Percentiles rank a stretch among this genome's conserved stretches.
phyloP scores from a whole-genome alignment of 2,329 filamentous ascomycete genomes.

The Ilyonectria robusta region DNA sequence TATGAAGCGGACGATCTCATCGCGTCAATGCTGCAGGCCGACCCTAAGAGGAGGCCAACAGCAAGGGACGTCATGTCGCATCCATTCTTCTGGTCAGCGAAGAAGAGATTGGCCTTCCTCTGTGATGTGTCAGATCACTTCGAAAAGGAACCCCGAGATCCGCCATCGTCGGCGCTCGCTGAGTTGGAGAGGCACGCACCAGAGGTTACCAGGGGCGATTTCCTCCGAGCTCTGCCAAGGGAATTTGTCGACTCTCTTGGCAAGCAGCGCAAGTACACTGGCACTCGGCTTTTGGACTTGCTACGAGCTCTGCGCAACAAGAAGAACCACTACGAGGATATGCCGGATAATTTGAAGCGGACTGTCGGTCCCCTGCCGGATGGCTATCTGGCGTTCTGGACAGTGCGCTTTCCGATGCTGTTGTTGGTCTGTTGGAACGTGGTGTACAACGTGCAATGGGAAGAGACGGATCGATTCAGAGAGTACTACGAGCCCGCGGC shows the following conservation, averaged over 20 bases:
- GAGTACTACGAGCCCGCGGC: conserved; percentile 76
- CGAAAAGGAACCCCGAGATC: conserved; percentile 90
- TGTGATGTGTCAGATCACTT: conserved; percentile 98
- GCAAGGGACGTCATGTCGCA: conserved; percentile 88
- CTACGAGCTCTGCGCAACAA: conserved; percentile 94
- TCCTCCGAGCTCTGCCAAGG: conserved; percentile 81
- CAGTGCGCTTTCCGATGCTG: conserved; percentile 81
- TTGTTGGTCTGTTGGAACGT: conserved; percentile 85
- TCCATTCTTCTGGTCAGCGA: conserved; percentile 95
- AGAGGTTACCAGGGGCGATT: conserved; percentile 77
- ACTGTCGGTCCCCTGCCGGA: conserved; percentile 81
- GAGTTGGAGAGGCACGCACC: conserved; percentile 70
- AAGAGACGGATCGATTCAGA: conserved; percentile 75
- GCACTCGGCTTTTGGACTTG: conserved; percentile 85
- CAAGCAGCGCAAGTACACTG: conserved; percentile 96
- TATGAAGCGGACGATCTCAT: conserved; percentile 92
- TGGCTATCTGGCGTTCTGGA: conserved; percentile 90
- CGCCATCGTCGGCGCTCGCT: conserved; percentile 77
- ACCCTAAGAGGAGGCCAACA: conserved; percentile 74
- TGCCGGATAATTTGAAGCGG: conserved; percentile 82
- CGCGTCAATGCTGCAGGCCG: conserved; percentile 77
- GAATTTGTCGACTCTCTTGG: conserved; percentile 91
- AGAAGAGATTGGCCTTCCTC: conserved; percentile 92
- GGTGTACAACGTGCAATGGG: conserved; percentile 76
- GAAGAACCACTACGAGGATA: conserved; percentile 97